Conservation (phyloP, 306 rosid genomes). For the Begonia masoniana region DNA sequence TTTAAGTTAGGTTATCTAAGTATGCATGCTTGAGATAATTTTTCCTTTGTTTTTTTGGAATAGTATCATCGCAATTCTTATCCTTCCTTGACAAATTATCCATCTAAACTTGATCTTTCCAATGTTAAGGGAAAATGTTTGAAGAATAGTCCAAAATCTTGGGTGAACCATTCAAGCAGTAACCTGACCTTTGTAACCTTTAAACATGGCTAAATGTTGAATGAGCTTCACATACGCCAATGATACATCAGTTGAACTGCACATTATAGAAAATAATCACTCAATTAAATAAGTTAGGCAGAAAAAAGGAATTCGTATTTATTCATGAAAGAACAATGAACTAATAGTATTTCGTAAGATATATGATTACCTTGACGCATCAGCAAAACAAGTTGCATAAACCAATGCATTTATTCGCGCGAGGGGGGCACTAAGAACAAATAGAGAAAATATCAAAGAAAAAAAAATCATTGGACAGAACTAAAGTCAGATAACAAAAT, state of each 20-base stretch:
- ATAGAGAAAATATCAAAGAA: constrained; percentile 5
- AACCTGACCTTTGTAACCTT: constrained; percentile 80
- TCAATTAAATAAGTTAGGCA: neutral
- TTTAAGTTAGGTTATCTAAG: too few species aligned
- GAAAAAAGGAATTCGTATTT: neutral
- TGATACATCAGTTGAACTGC: constrained; percentile 82
- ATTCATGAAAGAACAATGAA: neutral
- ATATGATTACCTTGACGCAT: constrained; percentile 67
- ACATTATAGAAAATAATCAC: constrained; percentile 9
- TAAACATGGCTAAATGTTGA: constrained; percentile 79
- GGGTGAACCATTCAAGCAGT: neutral
- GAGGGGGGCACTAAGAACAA: constrained; percentile 51
- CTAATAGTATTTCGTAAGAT: neutral
- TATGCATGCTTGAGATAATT: too few species aligned
- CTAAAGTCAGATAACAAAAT: constrained; percentile 8
- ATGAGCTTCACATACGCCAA: constrained; percentile 85
- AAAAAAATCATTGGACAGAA: neutral
- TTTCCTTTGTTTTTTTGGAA: too few species aligned
- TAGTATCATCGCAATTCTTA: too few species aligned
- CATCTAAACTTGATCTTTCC: too few species aligned
- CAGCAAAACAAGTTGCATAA: constrained; percentile 92
- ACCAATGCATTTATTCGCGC: constrained; percentile 68
- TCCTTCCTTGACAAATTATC: too few species aligned
- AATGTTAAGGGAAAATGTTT: too few species aligned
- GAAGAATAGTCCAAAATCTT: too few species aligned